phyloP scores from a whole-genome alignment of 129 eudicot genomes.

The Dittrichia graveolens region DNA sequence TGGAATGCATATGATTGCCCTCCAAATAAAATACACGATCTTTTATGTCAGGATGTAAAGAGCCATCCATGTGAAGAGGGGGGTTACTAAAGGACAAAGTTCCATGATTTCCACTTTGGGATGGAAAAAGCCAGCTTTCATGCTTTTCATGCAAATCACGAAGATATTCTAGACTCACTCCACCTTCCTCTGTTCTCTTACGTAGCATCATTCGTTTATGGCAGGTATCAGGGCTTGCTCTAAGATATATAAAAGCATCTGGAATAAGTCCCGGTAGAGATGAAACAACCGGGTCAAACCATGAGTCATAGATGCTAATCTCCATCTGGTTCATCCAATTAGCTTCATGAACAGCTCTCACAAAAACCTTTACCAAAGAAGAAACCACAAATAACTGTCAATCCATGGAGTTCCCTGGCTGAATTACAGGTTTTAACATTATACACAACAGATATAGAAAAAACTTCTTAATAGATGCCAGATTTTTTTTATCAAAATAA shows the following conservation, averaged over 20 bases:
- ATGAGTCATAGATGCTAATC: slow-evolving; percentile 90
- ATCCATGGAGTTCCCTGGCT: not conserved
- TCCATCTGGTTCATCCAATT: slow-evolving; percentile 99
- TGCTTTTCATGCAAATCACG: slow-evolving; percentile 89
- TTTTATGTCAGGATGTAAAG: slow-evolving; percentile 69
- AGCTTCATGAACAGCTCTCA: slow-evolving; percentile 97
- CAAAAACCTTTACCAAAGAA: slow-evolving; percentile 66
- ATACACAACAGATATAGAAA: not conserved
- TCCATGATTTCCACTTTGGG: slow-evolving; percentile 65
- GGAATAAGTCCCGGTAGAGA: slow-evolving; percentile 89
- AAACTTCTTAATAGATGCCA: not conserved
- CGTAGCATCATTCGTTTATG: slow-evolving; percentile 88
- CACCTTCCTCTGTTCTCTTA: slow-evolving; percentile 85
- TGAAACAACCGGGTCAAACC: slow-evolving; percentile 97
- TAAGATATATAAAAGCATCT: slow-evolving; percentile 84
- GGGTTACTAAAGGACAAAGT: slow-evolving; percentile 64
- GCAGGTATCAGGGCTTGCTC: slow-evolving; percentile 95
- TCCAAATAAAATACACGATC: slow-evolving; percentile 84
- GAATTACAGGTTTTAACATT: not conserved
- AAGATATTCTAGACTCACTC: slow-evolving; percentile 87
- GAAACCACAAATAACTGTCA: not conserved
- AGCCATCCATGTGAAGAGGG: slow-evolving; percentile 48
- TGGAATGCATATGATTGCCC: slow-evolving; percentile 91
- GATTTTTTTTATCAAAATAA: not conserved
- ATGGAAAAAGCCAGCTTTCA: slow-evolving; percentile 93